These are phyloP conservation scores for Saccharomyces pastorianus DNA, from an alignment of 1,139 yeast genomes.

Conservation along the genomic window DNA sequence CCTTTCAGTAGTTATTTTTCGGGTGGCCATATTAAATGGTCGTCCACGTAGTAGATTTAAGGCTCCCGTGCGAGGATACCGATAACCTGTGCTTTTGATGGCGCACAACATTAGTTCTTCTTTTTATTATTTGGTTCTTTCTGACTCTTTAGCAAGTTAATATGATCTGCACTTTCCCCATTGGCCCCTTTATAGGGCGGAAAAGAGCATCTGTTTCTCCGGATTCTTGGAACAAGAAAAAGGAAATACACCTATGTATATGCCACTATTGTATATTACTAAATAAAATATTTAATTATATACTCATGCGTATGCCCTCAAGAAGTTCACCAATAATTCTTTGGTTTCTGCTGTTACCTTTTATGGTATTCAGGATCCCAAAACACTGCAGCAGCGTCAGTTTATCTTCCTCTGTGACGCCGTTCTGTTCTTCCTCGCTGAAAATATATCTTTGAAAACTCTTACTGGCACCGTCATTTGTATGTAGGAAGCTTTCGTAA, in stretches of 20 bases:
- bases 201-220: neutral
- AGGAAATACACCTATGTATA: neutral
- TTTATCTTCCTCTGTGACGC: slow-evolving; percentile 27
- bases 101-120: neutral
- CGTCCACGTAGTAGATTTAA: neutral
- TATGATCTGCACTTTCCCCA: neutral
- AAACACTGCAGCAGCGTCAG: slow-evolving; percentile 45
- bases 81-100: neutral
- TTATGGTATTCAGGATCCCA: slow-evolving; percentile 43
- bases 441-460: slow-evolving; percentile 22
- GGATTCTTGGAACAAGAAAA: neutral
- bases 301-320: slow-evolving; percentile 25
- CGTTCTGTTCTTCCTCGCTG: slow-evolving; percentile 25
- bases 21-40: neutral
- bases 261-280: neutral
- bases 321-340: slow-evolving; percentile 39
- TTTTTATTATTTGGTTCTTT: neutral
- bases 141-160: neutral
- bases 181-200: neutral
- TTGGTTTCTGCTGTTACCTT: slow-evolving; percentile 45
- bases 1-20: slow-evolving; percentile 13
- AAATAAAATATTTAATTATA: slow-evolving; percentile 6
- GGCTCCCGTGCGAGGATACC: neutral
- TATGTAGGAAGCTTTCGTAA: slow-evolving; percentile 32
- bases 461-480: slow-evolving; percentile 21